Evolutionary conservation across 805 yeast genomes (phyloP), one percentile per base, ranked within the genome.

Genomic region (Metschnikowia orientalis): DNA sequence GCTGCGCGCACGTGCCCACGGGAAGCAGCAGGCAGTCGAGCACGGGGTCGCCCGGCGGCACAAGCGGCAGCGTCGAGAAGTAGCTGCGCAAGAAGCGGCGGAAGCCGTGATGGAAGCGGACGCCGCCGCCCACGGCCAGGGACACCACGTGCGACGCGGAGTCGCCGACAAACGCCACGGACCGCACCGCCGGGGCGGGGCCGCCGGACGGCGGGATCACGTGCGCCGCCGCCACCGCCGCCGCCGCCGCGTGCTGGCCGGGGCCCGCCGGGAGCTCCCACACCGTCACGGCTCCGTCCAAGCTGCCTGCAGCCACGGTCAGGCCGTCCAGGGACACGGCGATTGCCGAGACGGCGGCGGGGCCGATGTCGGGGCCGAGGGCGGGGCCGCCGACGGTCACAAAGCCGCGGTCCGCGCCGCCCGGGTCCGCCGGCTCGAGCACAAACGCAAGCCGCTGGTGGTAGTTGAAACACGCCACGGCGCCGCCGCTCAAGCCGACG

Each of bases 401-500:
- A 6, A 16, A 16, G 8, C 12, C 7, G 7, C 14, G n/a, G n/a
- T 11, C 5, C 4, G 9, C 18, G 13, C 8, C 10, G 2, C 10
- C 12, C 8, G 5, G 19, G n/a, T 8, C 8, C 8, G 5, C 23
- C 15, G 16, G 22, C 5, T 30, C 38, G 10, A 81, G 50, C 2
- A 69, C 65, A 26, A 59, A 57, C 9, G 69, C 60, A 4, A 83
- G 50, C 18, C 61, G 63, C 53, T 89, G 95, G 26, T 71, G 71
- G 41, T 78, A 80, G 47, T 79, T 81, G 54, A 85, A 88, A 4
- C 82, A 63, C 4, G 84, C 54, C 0, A 86, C 61, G 22, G 54
- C 60, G 2, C 95, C 95, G 31, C 71, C 72, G 0, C 71, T 48
- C 0, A 96, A 88, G 2, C 95, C 96, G 6, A 88, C 47, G 0